phyloP scores from a whole-genome alignment of 2,329 filamentous ascomycete genomes.

The Dothideomycetes sp. region DNA sequence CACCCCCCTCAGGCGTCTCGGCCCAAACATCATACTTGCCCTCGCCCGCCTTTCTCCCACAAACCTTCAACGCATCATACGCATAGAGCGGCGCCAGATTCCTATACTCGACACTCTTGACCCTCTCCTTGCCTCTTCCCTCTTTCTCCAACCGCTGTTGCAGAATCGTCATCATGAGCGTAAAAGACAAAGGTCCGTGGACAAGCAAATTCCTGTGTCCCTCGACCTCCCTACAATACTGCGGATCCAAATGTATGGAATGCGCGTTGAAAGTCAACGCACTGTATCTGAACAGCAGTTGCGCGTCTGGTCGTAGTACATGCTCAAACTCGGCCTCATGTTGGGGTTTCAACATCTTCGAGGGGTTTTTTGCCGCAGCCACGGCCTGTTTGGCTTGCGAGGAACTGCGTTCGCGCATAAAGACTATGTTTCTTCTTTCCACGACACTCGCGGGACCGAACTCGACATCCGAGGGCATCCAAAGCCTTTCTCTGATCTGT shows the following conservation, averaged over 20 bases:
- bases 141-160: conserved; percentile 41
- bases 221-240: conserved; percentile 62
- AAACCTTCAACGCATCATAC: conserved; percentile 60
- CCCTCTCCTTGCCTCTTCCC: conserved; percentile 25
- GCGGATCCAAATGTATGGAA: conserved; percentile 71
- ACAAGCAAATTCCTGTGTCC: conserved; percentile 68
- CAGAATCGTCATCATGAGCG: conserved; percentile 64
- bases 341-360: conserved; percentile 38
- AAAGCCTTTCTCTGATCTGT: conserved; percentile 33
- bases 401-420: conserved; percentile 45
- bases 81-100: conserved; percentile 78
- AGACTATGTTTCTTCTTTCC: conserved; percentile 55
- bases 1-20: conserved; percentile 31
- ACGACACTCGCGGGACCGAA: conserved; percentile 39
- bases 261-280: conserved; percentile 91
- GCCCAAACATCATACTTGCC: conserved; percentile 34
- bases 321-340: conserved; percentile 47
- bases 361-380: conserved; percentile 21
- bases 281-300: conserved; percentile 80
- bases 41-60: conserved; percentile 45
- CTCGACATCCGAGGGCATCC: conserved; percentile 34
- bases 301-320: conserved; percentile 54
- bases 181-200: conserved; percentile 75
- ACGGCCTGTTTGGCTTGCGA: conserved; percentile 28
- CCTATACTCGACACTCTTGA: conserved; percentile 61